These are phyloP conservation scores for Centrapalus pauciflorus DNA, from an alignment of 129 eudicot genomes.

Conservation along the genomic window DNA sequence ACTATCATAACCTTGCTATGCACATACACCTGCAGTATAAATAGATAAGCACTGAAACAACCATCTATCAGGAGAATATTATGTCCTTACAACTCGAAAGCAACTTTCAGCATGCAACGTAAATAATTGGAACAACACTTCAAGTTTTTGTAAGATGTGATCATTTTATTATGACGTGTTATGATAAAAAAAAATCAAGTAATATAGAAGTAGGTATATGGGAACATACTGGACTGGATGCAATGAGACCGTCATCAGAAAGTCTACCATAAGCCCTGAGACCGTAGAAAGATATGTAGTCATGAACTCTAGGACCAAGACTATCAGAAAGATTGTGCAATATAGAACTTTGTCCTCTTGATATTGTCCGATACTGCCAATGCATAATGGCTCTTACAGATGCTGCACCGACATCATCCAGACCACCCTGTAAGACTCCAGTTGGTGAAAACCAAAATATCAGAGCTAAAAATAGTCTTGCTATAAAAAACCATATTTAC, in stretches of 20 bases:
- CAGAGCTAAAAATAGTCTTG: slow-evolving; percentile 2
- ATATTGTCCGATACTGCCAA: slow-evolving; percentile 97
- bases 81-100: not conserved
- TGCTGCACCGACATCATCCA: slow-evolving; percentile 97
- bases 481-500: not conserved
- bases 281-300: slow-evolving; percentile 90
- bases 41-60: not conserved
- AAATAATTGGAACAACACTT: no score
- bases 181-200: no score
- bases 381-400: slow-evolving; percentile 99
- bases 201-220: not conserved
- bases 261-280: slow-evolving; percentile 89
- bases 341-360: slow-evolving; percentile 78
- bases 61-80: not conserved
- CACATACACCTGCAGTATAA: slow-evolving; percentile 63
- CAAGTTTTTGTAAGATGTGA: no score
- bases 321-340: slow-evolving; percentile 71
- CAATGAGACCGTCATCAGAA: slow-evolving; percentile 78
- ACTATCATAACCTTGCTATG: slow-evolving; percentile 97
- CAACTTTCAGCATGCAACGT: no score
- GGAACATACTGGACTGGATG: slow-evolving; percentile 72
- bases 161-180: no score
- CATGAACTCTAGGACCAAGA: slow-evolving; percentile 78
- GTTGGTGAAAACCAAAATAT: slow-evolving; percentile 5
- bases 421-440: slow-evolving; percentile 66